Base-by-base conservation (phyloP, 2,329 filamentous ascomycete species). In the Leptographium galeiforme region DNA sequence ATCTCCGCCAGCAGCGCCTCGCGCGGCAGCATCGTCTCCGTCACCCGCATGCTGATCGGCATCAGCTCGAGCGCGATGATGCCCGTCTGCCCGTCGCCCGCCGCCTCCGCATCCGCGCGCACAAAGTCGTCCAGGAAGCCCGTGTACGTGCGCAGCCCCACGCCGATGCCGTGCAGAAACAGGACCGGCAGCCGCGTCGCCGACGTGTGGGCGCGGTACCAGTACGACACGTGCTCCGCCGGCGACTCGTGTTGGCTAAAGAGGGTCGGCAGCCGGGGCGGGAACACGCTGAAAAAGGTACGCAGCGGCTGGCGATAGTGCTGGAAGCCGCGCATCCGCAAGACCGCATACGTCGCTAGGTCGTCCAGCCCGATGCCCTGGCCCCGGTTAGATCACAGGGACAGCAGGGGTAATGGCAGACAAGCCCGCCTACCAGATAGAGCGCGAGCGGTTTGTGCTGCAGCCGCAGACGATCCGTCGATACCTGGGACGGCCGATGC, bases 11-110 rank as follows among this genome's bases (percentile, higher is more conserved):
- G n/a, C 49, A 51, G 11, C 11, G 10, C 40, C 32, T 13, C 12
- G 8, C 49, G 49, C 40, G 49, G 49, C 49, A 36, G 30, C 39
- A 51, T 51, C 14, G 32, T 40, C n/a, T 18, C 4, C 2, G 39
- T 44, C 12, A 51, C 18, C 1, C 49, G 49, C 49, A 51, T 51
- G 49, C 49, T 51, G 49, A 51, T 51, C 10, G 49, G 38, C 49
- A 51, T 51, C 14, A 51, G 40, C 49, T 51, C 49, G 49, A 51
- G 8, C 8, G 40, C 39, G 16, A 51, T 30, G 30, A 51, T 25
- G 18, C 49, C 49, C 39, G 32, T 44, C 40, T 44, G 49, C 16
- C 39, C 49, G 39, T 51, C 49, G 8, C 4, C 49, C 0, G 16
- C 40, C 30, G 2, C 30, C 12, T 51, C 49, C 30, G 6, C 30